Evolutionary conservation across 148 eudicot genomes (phyloP).

Genomic region (Vaccinium vitisidaea): DNA sequence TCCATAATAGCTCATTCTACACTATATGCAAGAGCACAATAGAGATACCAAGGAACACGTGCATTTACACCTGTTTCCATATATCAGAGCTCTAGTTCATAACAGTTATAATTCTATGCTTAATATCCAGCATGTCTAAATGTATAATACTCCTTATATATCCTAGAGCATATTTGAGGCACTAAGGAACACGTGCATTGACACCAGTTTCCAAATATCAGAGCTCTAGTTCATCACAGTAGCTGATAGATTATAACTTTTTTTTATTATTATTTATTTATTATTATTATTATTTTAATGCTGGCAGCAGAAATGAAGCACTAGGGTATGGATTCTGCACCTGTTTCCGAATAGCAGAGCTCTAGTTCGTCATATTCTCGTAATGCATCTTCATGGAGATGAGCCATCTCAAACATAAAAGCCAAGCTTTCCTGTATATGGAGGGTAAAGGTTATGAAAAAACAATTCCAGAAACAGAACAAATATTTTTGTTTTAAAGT

Average conservation of each 20-base stretch:
- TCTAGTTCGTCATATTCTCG: constrained; percentile 98
- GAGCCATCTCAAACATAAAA: constrained; percentile 95
- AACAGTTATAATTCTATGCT: constrained; percentile 25
- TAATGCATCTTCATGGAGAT: constrained; percentile 94
- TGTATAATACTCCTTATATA: not conserved
- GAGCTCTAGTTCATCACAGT: constrained; percentile 78
- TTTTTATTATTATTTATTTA: not conserved
- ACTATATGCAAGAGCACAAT: constrained; percentile 1
- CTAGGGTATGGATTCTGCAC: constrained; percentile 32
- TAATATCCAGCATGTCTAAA: not conserved
- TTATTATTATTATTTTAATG: not conserved
- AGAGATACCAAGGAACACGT: constrained; percentile 1
- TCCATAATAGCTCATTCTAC: not conserved
- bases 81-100: constrained; percentile 89
- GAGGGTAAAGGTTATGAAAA: constrained; percentile 17
- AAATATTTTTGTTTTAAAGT: not conserved
- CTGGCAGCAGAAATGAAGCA: constrained; percentile 2
- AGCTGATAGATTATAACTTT: not conserved
- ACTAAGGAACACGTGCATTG: constrained; percentile 7
- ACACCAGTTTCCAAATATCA: constrained; percentile 91
- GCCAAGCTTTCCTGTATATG: constrained; percentile 88
- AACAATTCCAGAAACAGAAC: not conserved
- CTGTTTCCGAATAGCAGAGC: constrained; percentile 94
- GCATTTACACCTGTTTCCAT: constrained; percentile 69
- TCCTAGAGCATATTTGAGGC: constrained; percentile 5